Evolutionary conservation across 1,284 basidiomycete species (phyloP).

Genomic region (Hemileia vastatrix): DNA sequence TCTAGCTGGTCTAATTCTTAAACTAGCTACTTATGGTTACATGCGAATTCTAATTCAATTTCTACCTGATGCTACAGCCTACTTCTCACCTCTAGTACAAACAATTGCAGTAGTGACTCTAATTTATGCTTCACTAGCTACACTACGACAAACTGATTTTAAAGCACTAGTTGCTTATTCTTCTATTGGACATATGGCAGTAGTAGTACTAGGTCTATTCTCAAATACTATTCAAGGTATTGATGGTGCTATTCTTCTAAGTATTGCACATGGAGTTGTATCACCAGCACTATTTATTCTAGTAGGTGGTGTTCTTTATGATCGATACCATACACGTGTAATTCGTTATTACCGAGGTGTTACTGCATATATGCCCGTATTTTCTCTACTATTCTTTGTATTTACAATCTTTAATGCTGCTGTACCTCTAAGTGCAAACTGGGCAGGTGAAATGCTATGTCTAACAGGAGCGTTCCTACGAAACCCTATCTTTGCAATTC

Average conservation of each 20-base stretch:
- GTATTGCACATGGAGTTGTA: constrained; percentile 28
- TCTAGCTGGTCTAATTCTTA: constrained; percentile 28
- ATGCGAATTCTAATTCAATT: constrained; percentile 26
- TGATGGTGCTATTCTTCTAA: constrained; percentile 27
- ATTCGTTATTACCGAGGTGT: constrained; percentile 27
- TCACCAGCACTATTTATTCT: constrained; percentile 27
- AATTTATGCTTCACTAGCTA: constrained; percentile 29
- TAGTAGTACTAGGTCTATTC: constrained; percentile 27
- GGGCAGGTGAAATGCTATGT: constrained; percentile 25
- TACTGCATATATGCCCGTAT: constrained; percentile 26
- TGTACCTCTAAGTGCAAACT: constrained; percentile 25
- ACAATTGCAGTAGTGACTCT: constrained; percentile 28
- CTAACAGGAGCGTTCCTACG: constrained; percentile 24
- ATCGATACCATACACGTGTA: constrained; percentile 28
- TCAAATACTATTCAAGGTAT: constrained; percentile 28
- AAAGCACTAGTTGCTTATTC: constrained; percentile 26
- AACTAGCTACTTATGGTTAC: constrained; percentile 29
- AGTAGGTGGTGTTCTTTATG: constrained; percentile 29
- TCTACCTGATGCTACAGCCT: constrained; percentile 27
- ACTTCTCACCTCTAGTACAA: constrained; percentile 30
- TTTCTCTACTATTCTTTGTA: constrained; percentile 25
- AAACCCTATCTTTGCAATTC: constrained; percentile 21
- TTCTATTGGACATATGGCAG: constrained; percentile 24
- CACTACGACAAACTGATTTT: constrained; percentile 31
- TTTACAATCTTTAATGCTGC: constrained; percentile 27